Evolutionary conservation across 768 basidiomycete genomes (phyloP).

Genomic region (Lactarius tabidus): DNA sequence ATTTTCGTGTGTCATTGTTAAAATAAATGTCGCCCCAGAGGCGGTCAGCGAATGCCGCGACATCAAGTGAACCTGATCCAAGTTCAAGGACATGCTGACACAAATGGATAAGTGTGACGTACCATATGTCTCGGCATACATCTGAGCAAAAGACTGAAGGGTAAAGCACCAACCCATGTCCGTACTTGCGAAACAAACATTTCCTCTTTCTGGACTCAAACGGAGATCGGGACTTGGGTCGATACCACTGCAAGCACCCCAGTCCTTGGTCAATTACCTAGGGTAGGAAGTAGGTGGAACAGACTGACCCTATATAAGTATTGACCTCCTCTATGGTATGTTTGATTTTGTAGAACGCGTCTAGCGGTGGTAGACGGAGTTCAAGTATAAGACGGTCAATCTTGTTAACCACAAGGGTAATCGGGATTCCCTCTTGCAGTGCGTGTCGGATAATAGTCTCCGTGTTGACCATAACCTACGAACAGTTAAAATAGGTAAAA

Average conservation of each 20-base stretch:
- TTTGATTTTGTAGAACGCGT: conserved; percentile 98
- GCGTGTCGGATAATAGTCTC: conserved; percentile 87
- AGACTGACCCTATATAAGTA: conserved; percentile 78
- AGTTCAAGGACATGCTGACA: conserved; percentile 2
- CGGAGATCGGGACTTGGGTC: conserved; percentile 86
- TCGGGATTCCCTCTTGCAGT: conserved; percentile 82
- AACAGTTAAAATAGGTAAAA: conserved; percentile 19
- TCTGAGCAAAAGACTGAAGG: conserved; percentile 85
- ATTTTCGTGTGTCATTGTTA: conserved; percentile 78
- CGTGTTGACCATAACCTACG: conserved; percentile 87
- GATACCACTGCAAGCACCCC: conserved; percentile 49
- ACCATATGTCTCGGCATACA: conserved; percentile 96
- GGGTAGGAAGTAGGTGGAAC: not conserved
- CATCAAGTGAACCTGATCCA: conserved; percentile 64
- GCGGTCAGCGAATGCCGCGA: conserved; percentile 80
- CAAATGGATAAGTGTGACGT: conserved; percentile 23
- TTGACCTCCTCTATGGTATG: conserved; percentile 99
- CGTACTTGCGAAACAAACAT: conserved; percentile 95
- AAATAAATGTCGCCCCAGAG: conserved; percentile 99
- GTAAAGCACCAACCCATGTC: conserved; percentile 99
- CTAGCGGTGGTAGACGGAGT: conserved; percentile 88
- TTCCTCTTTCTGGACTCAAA: conserved; percentile 90
- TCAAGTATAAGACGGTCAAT: conserved; percentile 96
- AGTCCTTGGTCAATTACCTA: conserved; percentile 3
- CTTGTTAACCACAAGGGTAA: conserved; percentile 95